These are phyloP conservation scores for Ceriops tagal DNA, from an alignment of 345 rosid genomes.

Conservation along the genomic window DNA sequence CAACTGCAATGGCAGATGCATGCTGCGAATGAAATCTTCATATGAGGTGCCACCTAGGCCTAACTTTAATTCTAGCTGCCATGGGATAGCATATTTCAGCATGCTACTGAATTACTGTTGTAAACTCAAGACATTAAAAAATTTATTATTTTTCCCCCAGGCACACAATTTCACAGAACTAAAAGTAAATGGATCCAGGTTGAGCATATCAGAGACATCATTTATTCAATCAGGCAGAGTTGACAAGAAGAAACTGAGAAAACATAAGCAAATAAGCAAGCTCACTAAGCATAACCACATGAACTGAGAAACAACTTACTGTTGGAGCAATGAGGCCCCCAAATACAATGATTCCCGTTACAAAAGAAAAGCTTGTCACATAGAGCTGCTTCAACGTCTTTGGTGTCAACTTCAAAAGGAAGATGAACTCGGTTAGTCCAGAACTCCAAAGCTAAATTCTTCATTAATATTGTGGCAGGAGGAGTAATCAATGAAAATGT, in stretches of 20 bases:
- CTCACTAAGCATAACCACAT: not conserved
- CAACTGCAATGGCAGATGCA: conserved; percentile 84
- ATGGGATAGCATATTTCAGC: conserved; percentile 12
- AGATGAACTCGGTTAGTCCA: conserved; percentile 1
- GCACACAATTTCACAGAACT: not conserved
- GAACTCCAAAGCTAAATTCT: not conserved
- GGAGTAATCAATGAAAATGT: not conserved
- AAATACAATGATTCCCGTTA: conserved; percentile 71
- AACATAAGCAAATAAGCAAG: not conserved
- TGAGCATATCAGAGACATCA: not conserved
- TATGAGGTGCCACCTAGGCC: conserved; percentile 93
- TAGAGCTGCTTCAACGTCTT: conserved; percentile 84
- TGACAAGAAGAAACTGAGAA: not conserved
- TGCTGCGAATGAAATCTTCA: conserved; percentile 75
- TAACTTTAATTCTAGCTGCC: conserved; percentile 85
- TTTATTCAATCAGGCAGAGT: not conserved
- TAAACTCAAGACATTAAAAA: not conserved
- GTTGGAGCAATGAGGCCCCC: conserved; percentile 94
- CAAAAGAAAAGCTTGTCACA: conserved; percentile 61
- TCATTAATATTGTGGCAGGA: not conserved
- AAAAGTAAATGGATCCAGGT: too few relatives aligned
- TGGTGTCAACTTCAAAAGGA: conserved; percentile 51
- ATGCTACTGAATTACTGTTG: not conserved
- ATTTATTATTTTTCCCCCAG: not conserved
- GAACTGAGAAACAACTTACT: conserved; percentile 37